Conservation (phyloP, 2,329 filamentous ascomycete genomes). For the Ophiostoma triangulosporum region DNA sequence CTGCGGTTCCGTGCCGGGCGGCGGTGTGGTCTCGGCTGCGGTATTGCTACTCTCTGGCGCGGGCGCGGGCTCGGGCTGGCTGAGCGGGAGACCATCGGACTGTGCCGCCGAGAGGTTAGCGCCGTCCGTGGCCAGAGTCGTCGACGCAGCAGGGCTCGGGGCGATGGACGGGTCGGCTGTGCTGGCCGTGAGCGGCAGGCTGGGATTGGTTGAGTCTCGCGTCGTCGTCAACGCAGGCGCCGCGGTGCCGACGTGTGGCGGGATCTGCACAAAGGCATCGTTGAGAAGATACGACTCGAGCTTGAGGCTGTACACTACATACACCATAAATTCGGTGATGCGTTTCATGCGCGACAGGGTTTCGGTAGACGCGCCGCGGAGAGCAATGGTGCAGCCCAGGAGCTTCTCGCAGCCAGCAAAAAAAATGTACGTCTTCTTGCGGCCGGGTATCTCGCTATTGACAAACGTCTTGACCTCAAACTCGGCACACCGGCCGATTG, state of each 20-base stretch:
- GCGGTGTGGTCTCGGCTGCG: background rate
- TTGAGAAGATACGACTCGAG: slow-evolving; percentile 88
- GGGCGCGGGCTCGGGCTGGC: background rate
- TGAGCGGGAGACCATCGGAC: background rate
- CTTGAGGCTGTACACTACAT: slow-evolving; percentile 95
- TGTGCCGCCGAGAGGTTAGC: background rate
- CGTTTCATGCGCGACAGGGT: slow-evolving; percentile 70
- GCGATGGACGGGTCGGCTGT: background rate
- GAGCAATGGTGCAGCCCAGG: slow-evolving; percentile 84
- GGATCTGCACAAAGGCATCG: slow-evolving; percentile 81
- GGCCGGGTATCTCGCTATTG: slow-evolving; percentile 55
- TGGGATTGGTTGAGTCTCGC: slow-evolving; percentile 5
- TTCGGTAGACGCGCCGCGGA: slow-evolving; percentile 65
- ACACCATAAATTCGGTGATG: slow-evolving; percentile 97
- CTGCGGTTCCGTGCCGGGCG: background rate
- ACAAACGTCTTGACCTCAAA: slow-evolving; percentile 97
- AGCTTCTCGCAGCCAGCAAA: slow-evolving; percentile 81
- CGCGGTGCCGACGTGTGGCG: slow-evolving; percentile 29
- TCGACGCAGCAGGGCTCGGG: background rate
- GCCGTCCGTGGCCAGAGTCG: background rate
- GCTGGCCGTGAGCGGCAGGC: background rate
- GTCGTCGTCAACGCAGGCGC: slow-evolving; percentile 26
- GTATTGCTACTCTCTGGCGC: background rate
- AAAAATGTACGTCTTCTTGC: slow-evolving; percentile 92
- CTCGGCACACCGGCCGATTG: slow-evolving; percentile 66